Base-by-base conservation (phyloP, 2,329 filamentous ascomycete genomes). In the Allantophomopsis lycopodina region DNA sequence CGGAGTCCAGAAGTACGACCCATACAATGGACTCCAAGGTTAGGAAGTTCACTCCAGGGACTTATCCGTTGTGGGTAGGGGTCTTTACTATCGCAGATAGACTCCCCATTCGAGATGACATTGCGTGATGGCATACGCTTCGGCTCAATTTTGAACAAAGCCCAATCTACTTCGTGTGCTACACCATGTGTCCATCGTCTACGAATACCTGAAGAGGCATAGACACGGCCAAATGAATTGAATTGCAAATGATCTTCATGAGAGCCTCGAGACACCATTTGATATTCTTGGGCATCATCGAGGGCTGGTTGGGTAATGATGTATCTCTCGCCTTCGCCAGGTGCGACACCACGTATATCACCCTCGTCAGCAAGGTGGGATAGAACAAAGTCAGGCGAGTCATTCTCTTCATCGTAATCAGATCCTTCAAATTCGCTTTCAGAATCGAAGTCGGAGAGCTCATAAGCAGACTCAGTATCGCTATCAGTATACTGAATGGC, bases 161-260 rank as follows among this genome's bases (percentile, higher is more conserved):
- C 87, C 89, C 89, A 96, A 58, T 96, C 89, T 35, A 96, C 87
- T 58, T 96, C 89, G 55, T 95, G 89, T 5, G 84, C 67, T 17
- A 93, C 64, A 4, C 80, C 78, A 44, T 81, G 69, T 43, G 79
- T 71, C 38, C 66, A 70, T 55, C 83, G 79, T 21, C 89, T 76
- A 4, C 86, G 77, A 42, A 96, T 82, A 6, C 89, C 89, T 16
- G 87, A 94, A 0, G 86, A 93, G 1, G 89, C 89, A 52, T 93
- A 86, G 4, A 96, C 68, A 51, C 86, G 77, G 3, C 89, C 89
- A 1, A 96, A 67, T 12, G 77, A 74, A 51, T 83, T 91, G 0
- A 79, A 85, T 35, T 83, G 76, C 1, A 95, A 68, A 48, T 95
- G 82, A 42, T 96, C 89, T 50, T 81, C 73, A 50, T 83, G 71